Base-by-base conservation (phyloP, 2,329 filamentous ascomycete genomes). In the Emericellopsis cladophorae region DNA sequence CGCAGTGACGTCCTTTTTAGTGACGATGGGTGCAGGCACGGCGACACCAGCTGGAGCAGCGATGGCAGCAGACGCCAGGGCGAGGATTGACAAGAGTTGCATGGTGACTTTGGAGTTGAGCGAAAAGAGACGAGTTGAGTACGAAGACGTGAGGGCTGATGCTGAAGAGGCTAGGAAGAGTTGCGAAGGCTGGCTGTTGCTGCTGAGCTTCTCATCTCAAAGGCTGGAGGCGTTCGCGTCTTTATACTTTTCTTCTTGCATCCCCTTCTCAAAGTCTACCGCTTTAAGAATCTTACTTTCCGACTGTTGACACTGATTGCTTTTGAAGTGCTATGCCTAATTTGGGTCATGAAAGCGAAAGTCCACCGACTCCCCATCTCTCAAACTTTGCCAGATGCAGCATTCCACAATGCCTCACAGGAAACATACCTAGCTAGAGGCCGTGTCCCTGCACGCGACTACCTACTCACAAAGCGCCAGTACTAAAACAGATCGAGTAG, bases 51-150 rank as follows among this genome's bases (percentile, higher is more conserved):
- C 35, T 10, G 32, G 32, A 35, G 32, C 32, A 35, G 32, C 32
- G 32, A 35, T 35, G 32, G 32, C 32, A 14, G n/a, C n/a, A 39
- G 40, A 23, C 26, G 36, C 40, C 24, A 42, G 15, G 36, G 40
- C 29, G 18, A 42, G 10, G 9, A 42, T 10, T 3, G 36, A 39
- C 21, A 42, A 36, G 40, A 42, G 39, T 23, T 42, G 37, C 40
- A 42, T 42, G n/a, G 23, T 42, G 36, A 42, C 31, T 37, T 26
- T 37, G 15, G 21, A 3, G 23, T 22, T 16, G 36, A 24, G 9
- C 8, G 21, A 22, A 11, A 10, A 16, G 32, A 16, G 22, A 12
- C 15, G 22, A 7, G n/a, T 4, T 40, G 26, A 10, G 32, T 35
- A 15, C 9, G n/a, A 35, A 35, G 32, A 35, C 32, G 4, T 7